phyloP scores from a whole-genome alignment of 140 eudicot genomes.

The Senecio squalidus region DNA sequence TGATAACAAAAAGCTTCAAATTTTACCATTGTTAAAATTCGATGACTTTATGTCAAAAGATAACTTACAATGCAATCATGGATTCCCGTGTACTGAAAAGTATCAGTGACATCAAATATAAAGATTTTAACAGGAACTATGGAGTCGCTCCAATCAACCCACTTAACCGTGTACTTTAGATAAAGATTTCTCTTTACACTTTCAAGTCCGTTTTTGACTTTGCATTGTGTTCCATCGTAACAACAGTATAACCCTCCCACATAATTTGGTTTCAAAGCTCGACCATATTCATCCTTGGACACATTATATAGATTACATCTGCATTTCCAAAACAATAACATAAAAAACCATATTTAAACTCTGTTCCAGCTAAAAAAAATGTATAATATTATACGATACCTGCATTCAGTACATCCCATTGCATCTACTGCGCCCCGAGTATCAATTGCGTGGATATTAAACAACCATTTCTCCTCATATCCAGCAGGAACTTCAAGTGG shows the following conservation, averaged over 20 bases:
- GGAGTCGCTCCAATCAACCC: slow-evolving; percentile 62
- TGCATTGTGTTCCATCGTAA: slow-evolving; percentile 56
- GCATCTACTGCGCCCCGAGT: no score
- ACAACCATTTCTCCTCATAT: slow-evolving; percentile 70
- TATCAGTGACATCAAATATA: slow-evolving; percentile 74
- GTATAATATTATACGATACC: no score
- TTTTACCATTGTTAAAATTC: background rate
- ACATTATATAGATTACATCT: slow-evolving; percentile 68
- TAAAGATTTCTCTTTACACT: slow-evolving; percentile 44
- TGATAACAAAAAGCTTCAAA: slow-evolving; percentile 1
- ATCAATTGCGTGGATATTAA: slow-evolving; percentile 85
- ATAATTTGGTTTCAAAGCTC: slow-evolving; percentile 35
- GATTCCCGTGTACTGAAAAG: slow-evolving; percentile 40
- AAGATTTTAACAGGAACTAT: slow-evolving; percentile 65
- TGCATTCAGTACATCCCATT: no score
- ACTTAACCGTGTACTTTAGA: slow-evolving; percentile 64
- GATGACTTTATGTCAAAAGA: background rate
- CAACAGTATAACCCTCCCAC: slow-evolving; percentile 75
- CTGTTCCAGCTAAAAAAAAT: no score
- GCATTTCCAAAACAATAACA: slow-evolving; percentile 25
- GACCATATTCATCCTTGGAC: slow-evolving; percentile 43
- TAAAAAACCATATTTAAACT: background rate
- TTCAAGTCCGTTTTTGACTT: slow-evolving; percentile 41
- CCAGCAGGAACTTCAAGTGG: slow-evolving; percentile 63
- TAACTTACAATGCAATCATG: slow-evolving; percentile 52